Evolutionary conservation across 441 rosid species (phyloP), one percentile per base, ranked within the genome.

Genomic region (Pelargonium myrrhifolium): DNA sequence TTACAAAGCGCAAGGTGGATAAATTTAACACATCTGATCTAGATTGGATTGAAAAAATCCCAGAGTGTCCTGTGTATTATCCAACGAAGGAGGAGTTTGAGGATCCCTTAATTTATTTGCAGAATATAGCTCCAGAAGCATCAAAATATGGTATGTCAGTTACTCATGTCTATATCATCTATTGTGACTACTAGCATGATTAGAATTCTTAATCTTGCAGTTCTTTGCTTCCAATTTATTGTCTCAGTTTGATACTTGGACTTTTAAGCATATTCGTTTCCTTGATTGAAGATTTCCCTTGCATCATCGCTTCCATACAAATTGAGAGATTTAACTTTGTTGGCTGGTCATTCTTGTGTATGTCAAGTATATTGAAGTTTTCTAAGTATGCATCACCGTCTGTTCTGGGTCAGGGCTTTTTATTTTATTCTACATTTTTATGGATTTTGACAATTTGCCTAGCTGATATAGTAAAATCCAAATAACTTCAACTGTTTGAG

Each of bases 51-150:
- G 94, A 93, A 65, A 86, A 78, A 76, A 83, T 96, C 74, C 92
- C 89, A 24, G 97, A 93, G 64, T 93, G 99, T 76, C 98, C 98
- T 69, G 97, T 96, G 35, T 96, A 85, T 80, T 63, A 73, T 72
- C 97, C 99, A n/a, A 81, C 97, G 43, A 93, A 82, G 79, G 97
- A 87, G 68, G 97, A 96, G 82, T 91, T 96, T 80, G 90, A 84
- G 76, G 99, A 96, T 80, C 99, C 99, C 71, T 80, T 96, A 81
- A 83, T 84, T 68, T 96, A 87, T 77, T 79, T 96, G 76, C 93
- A 89, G 76, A 89, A 86, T 86, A 91, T 96, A 70, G 93, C 91
- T 65, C 97, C 94, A 35, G 94, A 90, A 75, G 99, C 99, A 78
- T 93, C 97, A 39, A 87, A 77, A 87, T 88, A 86, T 79, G 99